These are phyloP conservation scores for Bryoerythrophyllum caledonicum DNA, from an alignment of 225 moss, liverwort and hornwort species.

Conservation along the genomic window DNA sequence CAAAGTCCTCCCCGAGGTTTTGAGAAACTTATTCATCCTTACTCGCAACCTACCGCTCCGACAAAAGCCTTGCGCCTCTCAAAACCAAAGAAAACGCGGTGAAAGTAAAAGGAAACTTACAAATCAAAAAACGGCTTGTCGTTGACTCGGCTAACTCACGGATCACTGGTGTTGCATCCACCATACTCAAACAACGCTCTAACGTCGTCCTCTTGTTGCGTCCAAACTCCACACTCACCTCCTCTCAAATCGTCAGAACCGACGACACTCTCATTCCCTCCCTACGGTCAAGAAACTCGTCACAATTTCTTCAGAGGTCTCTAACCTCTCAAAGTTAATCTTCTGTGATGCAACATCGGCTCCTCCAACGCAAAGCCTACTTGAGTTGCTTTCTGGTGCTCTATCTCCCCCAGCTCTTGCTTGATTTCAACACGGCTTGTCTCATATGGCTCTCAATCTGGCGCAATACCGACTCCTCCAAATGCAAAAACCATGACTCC, in stretches of 20 bases:
- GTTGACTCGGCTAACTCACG: too few relatives aligned
- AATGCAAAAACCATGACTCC: not conserved
- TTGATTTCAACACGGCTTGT: conserved; percentile 2
- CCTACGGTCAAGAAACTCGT: too few relatives aligned
- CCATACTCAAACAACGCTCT: too few relatives aligned
- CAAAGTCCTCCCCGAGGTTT: conserved; percentile 44
- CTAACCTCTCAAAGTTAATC: conserved; percentile 23
- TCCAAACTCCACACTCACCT: too few relatives aligned
- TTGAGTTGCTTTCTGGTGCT: not conserved
- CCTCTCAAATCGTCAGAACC: too few relatives aligned
- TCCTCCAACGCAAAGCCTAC: not conserved
- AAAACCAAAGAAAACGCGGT: not conserved
- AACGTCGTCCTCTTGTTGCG: too few relatives aligned
- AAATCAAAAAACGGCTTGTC: too few relatives aligned
- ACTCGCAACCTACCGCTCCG: not conserved
- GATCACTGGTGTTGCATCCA: too few relatives aligned
- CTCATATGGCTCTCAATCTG: conserved; percentile 1
- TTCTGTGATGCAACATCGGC: conserved; percentile 27
- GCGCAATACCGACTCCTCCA: conserved; percentile 28
- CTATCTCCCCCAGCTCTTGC: conserved; percentile 9
- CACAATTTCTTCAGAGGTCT: too few relatives aligned
- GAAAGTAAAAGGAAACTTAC: too few relatives aligned
- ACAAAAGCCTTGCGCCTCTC: not conserved
- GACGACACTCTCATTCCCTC: too few relatives aligned
- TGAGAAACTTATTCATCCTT: conserved; percentile 52